Evolutionary conservation across 306 rosid species (phyloP), one percentile per base, ranked within the genome.

Genomic region (Gastrolobium bilobum): DNA sequence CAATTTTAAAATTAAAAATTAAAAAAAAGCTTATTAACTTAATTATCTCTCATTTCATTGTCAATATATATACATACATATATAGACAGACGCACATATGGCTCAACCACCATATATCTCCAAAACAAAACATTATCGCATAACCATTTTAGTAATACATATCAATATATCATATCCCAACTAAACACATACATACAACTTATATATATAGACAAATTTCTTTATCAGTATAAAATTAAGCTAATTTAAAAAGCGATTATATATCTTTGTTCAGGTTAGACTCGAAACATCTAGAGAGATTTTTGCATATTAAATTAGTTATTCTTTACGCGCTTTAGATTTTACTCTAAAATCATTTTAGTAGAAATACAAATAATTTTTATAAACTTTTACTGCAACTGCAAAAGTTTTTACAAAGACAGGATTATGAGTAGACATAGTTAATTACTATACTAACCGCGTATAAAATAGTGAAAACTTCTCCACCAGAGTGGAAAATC

Each of bases 401-500:
- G 26, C 26, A 20, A 20, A 20, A 20, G 26, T 20, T 20, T 20
- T 20, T 20, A 1, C 26, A 20, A 20, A 20, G 26, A 20, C 26
- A 20, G 26, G 26, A 20, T 20, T 0, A 38, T 63, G 69, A 43
- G 13, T 34, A 15, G 15, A 8, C 1, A 2, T 3, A 57, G 51
- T 6, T 20, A n/a, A n/a, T n/a, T n/a, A 20, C 1, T 20, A 20
- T 20, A 88, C 93, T 84, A 1, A 94, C 99, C 79, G 98, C 99
- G 34, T 95, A 95, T 3, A 93, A 3, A 43, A 95, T 89, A 11
- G 94, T 93, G 92, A 95, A 93, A 60, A 87, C 88, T 86, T 95
- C 99, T 2, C 80, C 92, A 31, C 92, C 94, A 9, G 89, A 87
- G 29, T 87, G 89, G 61, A 95, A 93, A 65, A 95, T 72, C 99